Evolutionary conservation across 1,139 yeast genomes (phyloP), one percentile per base, ranked within the genome.

Genomic region (Protomyces arabidopsidicola): DNA sequence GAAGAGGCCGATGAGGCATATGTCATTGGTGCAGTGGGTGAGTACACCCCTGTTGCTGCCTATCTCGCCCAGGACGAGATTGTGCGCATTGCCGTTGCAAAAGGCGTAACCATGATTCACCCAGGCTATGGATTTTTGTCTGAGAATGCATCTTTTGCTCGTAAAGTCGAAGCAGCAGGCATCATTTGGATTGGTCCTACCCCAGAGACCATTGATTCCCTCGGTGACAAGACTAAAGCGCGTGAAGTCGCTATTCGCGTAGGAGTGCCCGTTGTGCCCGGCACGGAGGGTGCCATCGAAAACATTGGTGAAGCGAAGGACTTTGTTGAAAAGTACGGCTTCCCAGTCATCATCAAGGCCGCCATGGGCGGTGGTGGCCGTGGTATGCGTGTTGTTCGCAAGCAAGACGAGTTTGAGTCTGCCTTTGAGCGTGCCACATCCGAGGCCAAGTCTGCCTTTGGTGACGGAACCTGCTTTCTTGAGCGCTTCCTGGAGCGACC

Each of bases 321-420:
- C 12, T 93, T 93, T 74, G 97, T 90, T 42, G 83, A 79, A 52
- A 72, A 89, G 76, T 82, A 91, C 75, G 98, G 99, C 31, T 91
- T 75, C 78, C 99, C 99, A 9, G 98, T 93, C 60, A 93, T 93
- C 76, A 91, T 93, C 77, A 93, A 93, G 79, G 98, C 99, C 53
- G 98, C 98, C 54, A 93, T 88, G 74, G 98, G 99, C 76, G 98
- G 98, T 79, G 98, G 98, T 81, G 98, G 99, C 74, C 86, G 98
- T 78, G 98, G 98, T 81, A 93, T 93, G 98, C 86, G 98, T 79
- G 98, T 93, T 62, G 98, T 95, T 59, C 83, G 95, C 74, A 97
- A 93, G 76, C 98, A 97, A 71, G 98, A 93, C 70, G 90, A 87
- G 74, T 85, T 93, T 68, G 86, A 76, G 61, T 98, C 93, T 75